Evolutionary conservation across 2,329 filamentous ascomycete genomes (phyloP), one percentile per base, ranked within the genome.

Genomic region (Epicoccum nigrum): DNA sequence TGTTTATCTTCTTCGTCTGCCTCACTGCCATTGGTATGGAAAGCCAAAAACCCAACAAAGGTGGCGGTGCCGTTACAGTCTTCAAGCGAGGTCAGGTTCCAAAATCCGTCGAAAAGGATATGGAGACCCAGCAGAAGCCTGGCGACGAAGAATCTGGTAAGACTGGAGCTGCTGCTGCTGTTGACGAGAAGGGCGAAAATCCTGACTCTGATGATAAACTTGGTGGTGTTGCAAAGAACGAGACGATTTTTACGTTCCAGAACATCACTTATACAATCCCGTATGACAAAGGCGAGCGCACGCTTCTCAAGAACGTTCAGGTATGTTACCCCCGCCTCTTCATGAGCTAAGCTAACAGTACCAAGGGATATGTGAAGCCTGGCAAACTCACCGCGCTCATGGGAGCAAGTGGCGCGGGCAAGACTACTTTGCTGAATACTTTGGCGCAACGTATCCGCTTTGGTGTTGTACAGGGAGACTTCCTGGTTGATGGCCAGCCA

Each of bases 321-420:
- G 34, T 38, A 25, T 6, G 19, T 23, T 16, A 4, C 13, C 8
- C 13, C 8, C 20, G 8, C 3, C 12, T 8, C n/a, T 8, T 15
- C 5, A 7, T 38, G 19, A 23, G 13, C 5, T 7, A 3, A n/a
- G 13, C 34, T 38, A 38, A 38, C 13, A 11, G 23, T 25, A 4
- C 6, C 19, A 12, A 39, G 58, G 92, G 92, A 16, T 96, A 90
- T 86, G 91, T 97, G 42, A 93, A 94, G 72, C 92, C 92, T 4
- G 92, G 92, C 40, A 96, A 90, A 11, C 74, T 96, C 45, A 96
- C 92, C 6, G 92, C 90, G 28, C 79, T 96, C 1, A 96, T 71
- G 68, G 51, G 92, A 86, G 76, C 76, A 84, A 92, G 33, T 87
- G 88, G 48, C 12, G 68, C 68, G 7, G 69, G 69, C 4, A 73